These are phyloP conservation scores for Pseudoscleropodium purum DNA, from an alignment of 225 moss, liverwort and hornwort genomes.

Conservation along the genomic window DNA sequence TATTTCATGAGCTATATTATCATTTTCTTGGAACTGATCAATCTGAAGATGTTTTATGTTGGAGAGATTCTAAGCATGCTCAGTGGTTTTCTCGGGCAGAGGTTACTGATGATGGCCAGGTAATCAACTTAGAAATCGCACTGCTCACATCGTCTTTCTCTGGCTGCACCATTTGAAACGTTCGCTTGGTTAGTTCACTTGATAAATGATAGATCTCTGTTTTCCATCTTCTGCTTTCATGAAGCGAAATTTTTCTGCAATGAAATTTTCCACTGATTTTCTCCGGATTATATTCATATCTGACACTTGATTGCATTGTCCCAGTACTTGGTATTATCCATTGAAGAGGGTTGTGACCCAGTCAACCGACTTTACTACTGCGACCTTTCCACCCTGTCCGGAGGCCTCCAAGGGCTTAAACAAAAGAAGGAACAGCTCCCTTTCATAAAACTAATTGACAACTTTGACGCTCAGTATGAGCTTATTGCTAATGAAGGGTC, in stretches of 20 bases:
- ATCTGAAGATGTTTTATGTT: conserved; percentile 74
- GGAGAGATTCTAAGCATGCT: conserved; percentile 54
- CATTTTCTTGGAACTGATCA: conserved; percentile 76
- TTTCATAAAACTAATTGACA: conserved; percentile 61
- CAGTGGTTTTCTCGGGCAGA: conserved; percentile 74
- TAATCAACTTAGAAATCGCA: neutral
- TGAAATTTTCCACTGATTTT: too few relatives aligned
- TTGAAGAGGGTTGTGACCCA: conserved; percentile 77
- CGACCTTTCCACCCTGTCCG: conserved; percentile 47
- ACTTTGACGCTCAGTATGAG: conserved; percentile 67
- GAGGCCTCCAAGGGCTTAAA: conserved; percentile 39
- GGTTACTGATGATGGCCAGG: conserved; percentile 75
- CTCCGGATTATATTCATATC: neutral
- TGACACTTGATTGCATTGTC: neutral
- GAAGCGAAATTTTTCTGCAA: neutral
- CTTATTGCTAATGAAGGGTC: conserved; percentile 61
- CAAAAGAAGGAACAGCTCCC: conserved; percentile 39
- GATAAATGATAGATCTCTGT: too few relatives aligned
- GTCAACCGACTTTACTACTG: conserved; percentile 72
- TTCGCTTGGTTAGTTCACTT: neutral
- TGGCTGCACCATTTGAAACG: neutral
- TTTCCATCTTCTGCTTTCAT: neutral
- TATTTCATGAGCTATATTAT: conserved; percentile 68
- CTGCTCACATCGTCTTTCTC: neutral
- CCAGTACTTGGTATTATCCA: conserved; percentile 67